Conservation (phyloP, 192 early-diverging fungal species). For the Coemansia reversa region DNA sequence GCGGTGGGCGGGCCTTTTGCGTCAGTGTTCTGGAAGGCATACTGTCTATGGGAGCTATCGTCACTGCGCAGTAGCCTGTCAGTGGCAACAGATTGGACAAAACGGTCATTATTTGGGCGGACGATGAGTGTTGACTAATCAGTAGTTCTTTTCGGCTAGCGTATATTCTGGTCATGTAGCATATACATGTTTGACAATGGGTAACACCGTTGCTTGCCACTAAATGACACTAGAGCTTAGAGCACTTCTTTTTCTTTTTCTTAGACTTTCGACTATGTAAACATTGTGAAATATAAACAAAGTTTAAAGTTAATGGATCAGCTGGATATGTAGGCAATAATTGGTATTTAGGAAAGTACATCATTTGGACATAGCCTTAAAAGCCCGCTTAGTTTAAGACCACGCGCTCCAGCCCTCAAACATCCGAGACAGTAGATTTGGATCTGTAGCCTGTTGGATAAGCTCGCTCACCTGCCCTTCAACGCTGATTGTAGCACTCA, state of each 20-base stretch:
- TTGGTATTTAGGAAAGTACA: no score
- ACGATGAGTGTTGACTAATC: conserved; percentile 85
- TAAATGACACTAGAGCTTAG: no score
- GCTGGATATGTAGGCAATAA: no score
- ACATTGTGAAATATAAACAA: no score
- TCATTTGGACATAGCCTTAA: no score
- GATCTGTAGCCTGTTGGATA: conserved; percentile 64
- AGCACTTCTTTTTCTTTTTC: no score
- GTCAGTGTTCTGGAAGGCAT: conserved; percentile 75
- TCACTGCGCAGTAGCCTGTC: conserved; percentile 79
- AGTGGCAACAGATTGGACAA: conserved; percentile 89
- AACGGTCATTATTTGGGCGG: conserved; percentile 84
- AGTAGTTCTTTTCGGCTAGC: background rate
- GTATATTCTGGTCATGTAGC: background rate
- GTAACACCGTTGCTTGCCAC: background rate
- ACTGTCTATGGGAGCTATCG: conserved; percentile 76
- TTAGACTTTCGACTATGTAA: no score
- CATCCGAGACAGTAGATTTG: conserved; percentile 59
- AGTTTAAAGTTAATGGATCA: no score
- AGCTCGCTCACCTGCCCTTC: conserved; percentile 75
- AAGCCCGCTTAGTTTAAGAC: conserved; percentile 16
- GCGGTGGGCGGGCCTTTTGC: conserved; percentile 63
- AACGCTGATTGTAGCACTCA: conserved; percentile 58
- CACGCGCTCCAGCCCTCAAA: conserved; percentile 58
- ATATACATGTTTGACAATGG: background rate